A percentile compares a stretch with the other conserved stretches of the same genome.
Evolutionary conservation across 768 basidiomycete species (phyloP).

Genomic region (Pholiota molesta): DNA sequence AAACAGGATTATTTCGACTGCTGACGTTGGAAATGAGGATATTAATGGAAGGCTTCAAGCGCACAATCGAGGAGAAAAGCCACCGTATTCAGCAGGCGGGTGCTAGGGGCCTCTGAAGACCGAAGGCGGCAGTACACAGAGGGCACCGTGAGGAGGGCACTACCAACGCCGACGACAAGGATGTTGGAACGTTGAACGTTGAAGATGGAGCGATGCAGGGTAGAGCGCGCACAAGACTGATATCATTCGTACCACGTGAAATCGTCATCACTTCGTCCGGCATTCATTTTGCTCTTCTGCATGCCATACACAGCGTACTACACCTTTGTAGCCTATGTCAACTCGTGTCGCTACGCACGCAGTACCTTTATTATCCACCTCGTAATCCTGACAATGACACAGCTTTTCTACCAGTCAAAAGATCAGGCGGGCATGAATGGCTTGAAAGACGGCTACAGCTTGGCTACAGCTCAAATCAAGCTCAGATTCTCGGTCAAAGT

Average conservation of each 20-base stretch:
- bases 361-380: too few relatives aligned
- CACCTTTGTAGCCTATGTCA: too few relatives aligned
- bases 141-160: neutral
- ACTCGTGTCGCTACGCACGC: too few relatives aligned
- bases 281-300: too few relatives aligned
- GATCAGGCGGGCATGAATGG: neutral
- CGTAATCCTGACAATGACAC: too few relatives aligned
- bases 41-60: too few relatives aligned
- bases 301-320: too few relatives aligned
- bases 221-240: slow-evolving; percentile 8
- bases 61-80: too few relatives aligned
- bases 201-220: neutral
- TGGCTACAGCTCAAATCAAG: too few relatives aligned
- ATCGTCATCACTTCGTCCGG: neutral
- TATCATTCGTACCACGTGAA: slow-evolving; percentile 21
- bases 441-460: neutral
- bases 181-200: neutral
- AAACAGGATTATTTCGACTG: too few relatives aligned
- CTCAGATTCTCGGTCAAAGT: neutral
- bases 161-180: neutral
- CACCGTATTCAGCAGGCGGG: neutral
- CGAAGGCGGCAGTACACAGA: neutral
- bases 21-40: too few relatives aligned
- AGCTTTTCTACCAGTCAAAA: too few relatives aligned
- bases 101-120: neutral